A percentile compares a stretch with the other conserved stretches of the same genome.
Conservation (phyloP, 129 eudicot genomes). For the Lactuca sativa region DNA sequence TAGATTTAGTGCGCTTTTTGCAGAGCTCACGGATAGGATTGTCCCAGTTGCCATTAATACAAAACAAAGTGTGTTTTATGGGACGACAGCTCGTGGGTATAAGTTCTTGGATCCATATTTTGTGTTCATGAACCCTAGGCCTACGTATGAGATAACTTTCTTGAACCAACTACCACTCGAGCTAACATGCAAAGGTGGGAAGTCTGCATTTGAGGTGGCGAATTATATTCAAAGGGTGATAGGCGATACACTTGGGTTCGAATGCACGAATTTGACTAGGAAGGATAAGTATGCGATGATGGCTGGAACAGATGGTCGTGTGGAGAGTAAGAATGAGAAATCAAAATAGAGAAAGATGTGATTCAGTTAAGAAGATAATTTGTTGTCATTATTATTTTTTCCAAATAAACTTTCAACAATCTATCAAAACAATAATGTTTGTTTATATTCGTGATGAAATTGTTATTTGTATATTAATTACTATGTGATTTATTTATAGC, state of each 20-base stretch:
- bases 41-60: constrained; percentile 89
- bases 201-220: constrained; percentile 75
- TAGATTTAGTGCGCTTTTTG: constrained; percentile 86
- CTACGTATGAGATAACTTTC: constrained; percentile 77
- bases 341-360: constrained; percentile 16
- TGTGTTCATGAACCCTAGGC: constrained; percentile 86
- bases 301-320: constrained; percentile 81
- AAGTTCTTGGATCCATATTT: constrained; percentile 72
- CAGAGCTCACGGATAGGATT: constrained; percentile 75
- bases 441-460: constrained; percentile 10
- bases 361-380: constrained; percentile 5
- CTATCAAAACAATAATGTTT: constrained; percentile 13
- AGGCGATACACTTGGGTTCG: constrained; percentile 69
- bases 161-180: constrained; percentile 61
- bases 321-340: constrained; percentile 39
- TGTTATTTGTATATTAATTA: constrained; percentile 26
- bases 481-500: constrained; percentile 14
- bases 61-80: constrained; percentile 72
- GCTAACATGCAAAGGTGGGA: constrained; percentile 57
- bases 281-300: constrained; percentile 80
- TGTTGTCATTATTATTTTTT: constrained; percentile 18
- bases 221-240: constrained; percentile 74
- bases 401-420: constrained; percentile 17
- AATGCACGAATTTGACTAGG: constrained; percentile 84
- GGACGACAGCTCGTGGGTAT: constrained; percentile 73